Evolutionary conservation across 1,139 yeast species (phyloP), one percentile per base, ranked within the genome.

Genomic region (Maudiozyma humilis): DNA sequence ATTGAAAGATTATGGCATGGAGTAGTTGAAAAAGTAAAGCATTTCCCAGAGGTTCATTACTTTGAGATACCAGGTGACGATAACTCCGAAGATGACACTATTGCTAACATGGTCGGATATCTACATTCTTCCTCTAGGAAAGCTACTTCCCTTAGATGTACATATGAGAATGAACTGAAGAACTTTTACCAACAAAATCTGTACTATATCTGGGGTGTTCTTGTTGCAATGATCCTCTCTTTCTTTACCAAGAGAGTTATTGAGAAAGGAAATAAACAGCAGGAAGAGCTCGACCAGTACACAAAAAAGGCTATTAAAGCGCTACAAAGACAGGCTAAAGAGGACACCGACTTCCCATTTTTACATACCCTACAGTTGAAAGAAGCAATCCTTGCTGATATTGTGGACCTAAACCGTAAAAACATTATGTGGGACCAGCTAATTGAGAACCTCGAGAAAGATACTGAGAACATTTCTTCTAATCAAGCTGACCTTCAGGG

Each of bases 291-390:
- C 42, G 45, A 52, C 18, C 58, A 55, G 40, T 55, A 68, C 8
- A 60, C 59, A 3, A 54, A 58, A 14, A 53, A 53, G 15, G 76
- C 76, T 1, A 53, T 77, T 12, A 60, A 60, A 13, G 74, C 71
- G 51, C 64, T 79, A 38, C 51, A 54, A 44, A 65, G 62, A 42
- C 52, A 73, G 68, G 51, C 60, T 60, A 53, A 46, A 41, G 51
- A 40, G 44, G 27, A 19, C 10, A 29, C 44, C 35, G 37, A 51
- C 44, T 38, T 50, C 55, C 60, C 41, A 27, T 82, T 72, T 54
- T 67, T 85, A 43, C 85, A 87, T n/a, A 73, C 84, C 19, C 76
- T 79, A 41, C 93, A 83, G 56, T 68, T 87, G 33, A 72, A 93
- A 42, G 94, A 85, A 60, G 72, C 74, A 49, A 70, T 82, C 34